Evolutionary conservation across 192 early-diverging fungal genomes (phyloP), one percentile per base, ranked within the genome.

Genomic region (Umbelopsis ramanniana): DNA sequence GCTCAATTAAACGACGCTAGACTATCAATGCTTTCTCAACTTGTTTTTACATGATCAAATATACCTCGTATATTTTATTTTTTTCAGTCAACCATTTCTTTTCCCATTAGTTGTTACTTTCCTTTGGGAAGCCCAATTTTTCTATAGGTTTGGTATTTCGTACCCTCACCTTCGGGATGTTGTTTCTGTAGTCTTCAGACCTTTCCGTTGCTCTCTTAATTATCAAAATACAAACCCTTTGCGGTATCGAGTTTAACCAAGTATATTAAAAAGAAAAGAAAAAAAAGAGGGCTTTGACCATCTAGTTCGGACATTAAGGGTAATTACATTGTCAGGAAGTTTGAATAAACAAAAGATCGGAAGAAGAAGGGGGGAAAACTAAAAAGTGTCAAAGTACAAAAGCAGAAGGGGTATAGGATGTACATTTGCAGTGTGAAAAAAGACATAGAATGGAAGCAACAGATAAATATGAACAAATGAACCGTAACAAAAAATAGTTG

Each of bases 401-500:
- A 63, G 35, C 54, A 63, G 17, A 6, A 14, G 57, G 55, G 57
- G 57, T 37, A 63, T 63, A 37, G 6, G 57, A 24, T 22, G 57
- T 63, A 63, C 26, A 63, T 6, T 29, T 63, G 26, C 57, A 63
- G 35, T 35, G 55, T 26, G 26, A 60, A 19, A n/a, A 35, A 37
- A 63, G 23, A 17, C 33, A 63, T 35, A 37, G 15, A 37, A n/a
- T 11, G 14, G 12, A 63, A 63, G 4, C 5, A 63, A 37, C 15
- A 63, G 26, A 63, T 55, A 50, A 50, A 50, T 50, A 50, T 55
- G 26, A 55, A 55, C 53, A 55, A 22, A 29, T 55, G 33, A 63
- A 63, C 57, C 26, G 15, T 63, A 63, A 35, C 5, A 26, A 63
- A 7, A 63, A 3, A 63, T 35, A 37, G 29, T 63, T 14, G 33